phyloP scores from a whole-genome alignment of 129 eudicot species.

The Calendula officinalis region DNA sequence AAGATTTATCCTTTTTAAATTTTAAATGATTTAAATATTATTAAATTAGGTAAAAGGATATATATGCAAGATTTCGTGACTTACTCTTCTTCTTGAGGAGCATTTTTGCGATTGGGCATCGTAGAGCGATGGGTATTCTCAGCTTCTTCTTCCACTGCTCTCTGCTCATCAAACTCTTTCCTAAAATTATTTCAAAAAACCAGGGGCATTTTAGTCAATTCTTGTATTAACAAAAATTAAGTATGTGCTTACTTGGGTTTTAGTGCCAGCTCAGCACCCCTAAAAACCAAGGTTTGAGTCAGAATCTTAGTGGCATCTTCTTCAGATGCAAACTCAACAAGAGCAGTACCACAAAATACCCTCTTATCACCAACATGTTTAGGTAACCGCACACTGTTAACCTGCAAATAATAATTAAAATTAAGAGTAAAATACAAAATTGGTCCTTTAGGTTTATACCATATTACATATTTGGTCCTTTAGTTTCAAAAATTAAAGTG shows the following conservation, averaged over 20 bases:
- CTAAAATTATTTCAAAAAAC: slow-evolving; percentile 46
- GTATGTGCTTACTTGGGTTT: slow-evolving; percentile 83
- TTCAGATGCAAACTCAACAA: slow-evolving; percentile 82
- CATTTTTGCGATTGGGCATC: slow-evolving; percentile 41
- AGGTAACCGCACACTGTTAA: slow-evolving; percentile 92
- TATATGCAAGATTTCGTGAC: slow-evolving; percentile 27
- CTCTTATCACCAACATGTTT: slow-evolving; percentile 75
- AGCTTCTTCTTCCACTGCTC: slow-evolving; percentile 66
- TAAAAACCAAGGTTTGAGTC: slow-evolving; percentile 57
- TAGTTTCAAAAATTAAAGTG: too few relatives aligned
- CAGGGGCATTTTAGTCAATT: too few relatives aligned
- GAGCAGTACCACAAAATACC: slow-evolving; percentile 77
- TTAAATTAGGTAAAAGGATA: too few relatives aligned
- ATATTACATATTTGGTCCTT: too few relatives aligned
- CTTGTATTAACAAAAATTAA: too few relatives aligned
- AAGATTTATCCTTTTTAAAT: too few relatives aligned
- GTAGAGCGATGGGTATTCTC: slow-evolving; percentile 34
- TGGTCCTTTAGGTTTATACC: too few relatives aligned
- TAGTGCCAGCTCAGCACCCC: slow-evolving; percentile 69
- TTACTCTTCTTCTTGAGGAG: slow-evolving; percentile 59
- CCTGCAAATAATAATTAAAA: slow-evolving; percentile 43
- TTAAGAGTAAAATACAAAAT: neutral
- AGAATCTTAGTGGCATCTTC: slow-evolving; percentile 74
- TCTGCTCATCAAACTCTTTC: slow-evolving; percentile 82
- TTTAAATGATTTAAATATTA: too few relatives aligned